These are phyloP conservation scores for Periconia sp. DNA, from an alignment of 2,329 filamentous ascomycete species.

Conservation along the genomic window DNA sequence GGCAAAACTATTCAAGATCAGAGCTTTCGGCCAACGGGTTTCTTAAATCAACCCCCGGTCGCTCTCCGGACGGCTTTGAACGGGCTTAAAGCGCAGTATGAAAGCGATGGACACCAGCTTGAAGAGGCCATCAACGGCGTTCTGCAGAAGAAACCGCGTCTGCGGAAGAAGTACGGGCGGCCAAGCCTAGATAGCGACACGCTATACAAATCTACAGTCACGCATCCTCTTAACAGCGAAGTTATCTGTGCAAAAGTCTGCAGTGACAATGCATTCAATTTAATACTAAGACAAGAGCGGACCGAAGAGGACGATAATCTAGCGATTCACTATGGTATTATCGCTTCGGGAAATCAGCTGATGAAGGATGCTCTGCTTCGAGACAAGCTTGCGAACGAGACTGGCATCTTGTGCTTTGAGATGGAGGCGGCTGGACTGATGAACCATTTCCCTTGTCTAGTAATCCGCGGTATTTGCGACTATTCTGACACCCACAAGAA, in stretches of 20 bases:
- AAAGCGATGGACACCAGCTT: conserved; percentile 13
- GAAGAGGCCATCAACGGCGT: conserved; percentile 16
- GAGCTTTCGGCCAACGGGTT: conserved; percentile 16
- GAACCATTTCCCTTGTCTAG: conserved; percentile 18
- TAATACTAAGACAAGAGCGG: neutral
- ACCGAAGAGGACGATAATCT: neutral
- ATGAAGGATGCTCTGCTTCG: conserved; percentile 6
- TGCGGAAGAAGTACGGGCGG: conserved; percentile 26
- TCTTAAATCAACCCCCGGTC: conserved; percentile 16
- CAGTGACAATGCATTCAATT: neutral
- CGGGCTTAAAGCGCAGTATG: conserved; percentile 20
- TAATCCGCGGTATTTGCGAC: conserved; percentile 20
- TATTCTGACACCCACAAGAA: conserved; percentile 21
- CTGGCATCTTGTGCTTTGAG: conserved; percentile 13
- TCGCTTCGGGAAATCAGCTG: conserved; percentile 6
- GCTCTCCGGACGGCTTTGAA: conserved; percentile 21
- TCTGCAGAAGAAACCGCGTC: conserved; percentile 25
- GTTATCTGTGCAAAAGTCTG: conserved; percentile 11
- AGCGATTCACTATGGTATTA: conserved; percentile 4
- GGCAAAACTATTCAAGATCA: conserved; percentile 24
- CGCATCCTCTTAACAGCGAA: neutral
- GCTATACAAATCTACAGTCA: neutral
- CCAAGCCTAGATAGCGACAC: conserved; percentile 9
- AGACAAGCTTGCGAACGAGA: conserved; percentile 7
- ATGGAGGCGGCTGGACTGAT: conserved; percentile 19